phyloP scores from a whole-genome alignment of 805 yeast species.

The Ogataea saltuana region DNA sequence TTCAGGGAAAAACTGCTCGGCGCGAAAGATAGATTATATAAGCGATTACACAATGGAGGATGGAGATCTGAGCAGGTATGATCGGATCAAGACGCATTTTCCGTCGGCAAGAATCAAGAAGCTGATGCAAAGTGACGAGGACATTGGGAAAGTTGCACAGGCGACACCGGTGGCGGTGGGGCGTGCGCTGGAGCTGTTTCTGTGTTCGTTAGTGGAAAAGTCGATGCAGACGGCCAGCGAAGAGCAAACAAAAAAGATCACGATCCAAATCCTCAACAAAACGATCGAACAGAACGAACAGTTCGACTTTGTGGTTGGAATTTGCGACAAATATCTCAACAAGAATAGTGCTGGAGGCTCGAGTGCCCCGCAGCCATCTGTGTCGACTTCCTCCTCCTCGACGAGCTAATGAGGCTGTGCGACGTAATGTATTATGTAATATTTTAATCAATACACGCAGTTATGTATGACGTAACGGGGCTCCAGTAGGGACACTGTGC shows the following conservation, averaged over 20 bases:
- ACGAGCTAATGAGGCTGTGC: background rate
- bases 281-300: slow-evolving; percentile 87
- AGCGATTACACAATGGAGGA: slow-evolving; percentile 16
- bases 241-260: slow-evolving; percentile 76
- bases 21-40: no score
- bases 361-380: slow-evolving; percentile 1
- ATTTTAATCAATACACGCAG: slow-evolving; percentile 1
- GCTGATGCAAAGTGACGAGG: slow-evolving; percentile 97
- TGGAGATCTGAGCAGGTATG: slow-evolving; percentile 36
- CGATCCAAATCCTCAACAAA: slow-evolving; percentile 76
- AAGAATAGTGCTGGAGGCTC: slow-evolving; percentile 7
- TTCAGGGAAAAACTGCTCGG: no score
- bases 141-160: slow-evolving; percentile 97
- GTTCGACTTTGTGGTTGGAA: slow-evolving; percentile 88
- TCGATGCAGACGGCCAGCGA: slow-evolving; percentile 74
- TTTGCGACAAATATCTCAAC: slow-evolving; percentile 36
- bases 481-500: background rate
- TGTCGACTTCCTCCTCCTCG: slow-evolving; percentile 3
- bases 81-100: slow-evolving; percentile 73
- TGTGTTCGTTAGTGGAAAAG: slow-evolving; percentile 85
- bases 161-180: slow-evolving; percentile 99
- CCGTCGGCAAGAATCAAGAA: slow-evolving; percentile 95
- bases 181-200: slow-evolving; percentile 87
- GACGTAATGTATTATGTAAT: slow-evolving; percentile 5
- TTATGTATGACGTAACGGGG: slow-evolving; percentile 6